Evolutionary conservation across 192 early-diverging fungal genomes (phyloP), one percentile per base, ranked within the genome.

Genomic region (Diversispora epigaea): DNA sequence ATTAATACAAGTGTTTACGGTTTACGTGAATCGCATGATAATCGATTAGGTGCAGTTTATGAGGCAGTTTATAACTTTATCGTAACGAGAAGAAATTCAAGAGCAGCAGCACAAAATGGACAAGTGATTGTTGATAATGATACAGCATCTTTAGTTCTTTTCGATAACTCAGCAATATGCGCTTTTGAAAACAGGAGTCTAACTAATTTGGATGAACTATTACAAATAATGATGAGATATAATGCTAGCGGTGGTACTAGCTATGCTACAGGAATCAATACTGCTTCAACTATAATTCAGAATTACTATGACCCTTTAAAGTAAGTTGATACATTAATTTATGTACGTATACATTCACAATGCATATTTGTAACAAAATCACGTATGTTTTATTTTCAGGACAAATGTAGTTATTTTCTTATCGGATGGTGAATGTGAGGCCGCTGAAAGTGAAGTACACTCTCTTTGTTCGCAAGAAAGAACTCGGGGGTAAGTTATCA

Each of bases 31-130:
- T 21, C 39, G 5, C 76, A 77, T 62, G 21, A 77, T n/a, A 77
- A 77, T 71, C 76, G 76, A 46, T 39, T 77, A 8, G 76, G 76
- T 10, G 76, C 76, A 12, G 76, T 71, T 12, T 77, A 77, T 32
- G 76, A 77, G 19, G 67, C 68, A 21, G 32, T 57, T 54, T 44
- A 71, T 10, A 46, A 12, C 4, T 77, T 77, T 44, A 32, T 71
- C n/a, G 22, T 47, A n/a, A 77, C 56, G 14, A 11, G 68, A 49
- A 52, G 39, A 39, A 43, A 52, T 9, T 71, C 68, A 52, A n/a
- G 68, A 41, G 56, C 43, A 55, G 32, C 25, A 52, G 43, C 52
- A 15, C 9, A 25, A 14, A 25, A 39, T 32, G 67, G 58, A 10
- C 21, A 54, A 40, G n/a, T n/a, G n/a, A 25, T 56, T 21, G 7